Evolutionary conservation across 2,329 filamentous ascomycete genomes (phyloP), one percentile per base, ranked within the genome.

Genomic region (Aspergillus pseudoterreus): DNA sequence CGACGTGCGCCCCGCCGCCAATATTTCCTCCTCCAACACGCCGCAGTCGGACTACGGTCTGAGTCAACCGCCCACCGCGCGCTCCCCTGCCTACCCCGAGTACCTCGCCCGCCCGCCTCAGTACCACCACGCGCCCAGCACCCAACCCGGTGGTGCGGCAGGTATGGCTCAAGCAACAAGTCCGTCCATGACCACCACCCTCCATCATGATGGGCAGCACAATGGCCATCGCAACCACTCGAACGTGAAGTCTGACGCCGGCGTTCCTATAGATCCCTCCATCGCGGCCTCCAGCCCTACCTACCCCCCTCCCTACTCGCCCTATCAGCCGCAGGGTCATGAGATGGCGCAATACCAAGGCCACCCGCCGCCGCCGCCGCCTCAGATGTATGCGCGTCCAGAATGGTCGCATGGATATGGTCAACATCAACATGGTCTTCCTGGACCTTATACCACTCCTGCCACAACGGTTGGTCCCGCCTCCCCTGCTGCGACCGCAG

Each of bases 131-230:
- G 85, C 75, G 79, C 89, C 74, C 53, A 83, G 82, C 78, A 85
- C 82, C 73, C 83, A 84, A 72, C 82, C 85, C 74, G 85, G 82
- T 76, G 84, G 84, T 76, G 83, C 86, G 76, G 87, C 84, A 85
- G 87, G 86, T 86, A 96, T 96, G 92, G 90, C 92, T 84, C 91
- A 96, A 90, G 84, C 90, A 87, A 90, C 90, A 87, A 96, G 92
- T 96, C 89, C 90, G 91, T 96, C 90, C 78, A 83, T 90, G 82
- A 82, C 62, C 57, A 82, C 62, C 57, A 66, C 87, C 85, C 80
- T 89, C 79, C 82, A 85, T 82, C 39, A 42, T 12, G 88, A 91
- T 90, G 88, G 80, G 73, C 78, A 79, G 68, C 80, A 82, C 78
- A 86, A 77, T 79, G 75, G 80, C 82, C 84, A 88, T 86, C 86